These are phyloP conservation scores for Protomyces gravidus DNA, from an alignment of 1,139 yeast species.

Conservation along the genomic window DNA sequence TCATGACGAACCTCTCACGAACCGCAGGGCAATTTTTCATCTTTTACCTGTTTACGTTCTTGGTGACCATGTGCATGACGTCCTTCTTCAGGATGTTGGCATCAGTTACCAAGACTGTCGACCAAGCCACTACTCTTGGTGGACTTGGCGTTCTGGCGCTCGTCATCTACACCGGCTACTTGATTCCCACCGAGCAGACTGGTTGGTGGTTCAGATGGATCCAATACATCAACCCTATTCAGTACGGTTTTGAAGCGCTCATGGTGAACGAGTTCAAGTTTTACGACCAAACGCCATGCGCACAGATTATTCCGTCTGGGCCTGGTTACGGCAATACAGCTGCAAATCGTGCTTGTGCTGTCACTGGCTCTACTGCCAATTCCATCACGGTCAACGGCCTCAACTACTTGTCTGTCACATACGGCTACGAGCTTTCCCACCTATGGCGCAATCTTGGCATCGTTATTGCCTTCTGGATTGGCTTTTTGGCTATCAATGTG, in stretches of 20 bases:
- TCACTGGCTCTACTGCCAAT: constrained; percentile 65
- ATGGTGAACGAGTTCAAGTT: constrained; percentile 58
- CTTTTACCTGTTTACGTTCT: constrained; percentile 50
- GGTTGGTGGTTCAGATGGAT: constrained; percentile 57
- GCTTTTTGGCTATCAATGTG: constrained; percentile 57
- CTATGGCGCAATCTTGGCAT: constrained; percentile 86
- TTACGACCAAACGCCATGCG: constrained; percentile 48
- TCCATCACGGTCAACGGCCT: constrained; percentile 53
- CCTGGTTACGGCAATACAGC: constrained; percentile 40
- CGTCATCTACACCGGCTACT: constrained; percentile 58
- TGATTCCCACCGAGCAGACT: constrained; percentile 46
- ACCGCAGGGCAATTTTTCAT: constrained; percentile 62
- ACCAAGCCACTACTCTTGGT: constrained; percentile 62
- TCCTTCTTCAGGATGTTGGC: constrained; percentile 61
- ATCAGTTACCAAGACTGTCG: constrained; percentile 51
- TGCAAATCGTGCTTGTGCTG: constrained; percentile 52
- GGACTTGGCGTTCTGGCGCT: constrained; percentile 53
- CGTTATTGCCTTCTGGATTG: constrained; percentile 51
- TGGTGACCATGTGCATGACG: constrained; percentile 51
- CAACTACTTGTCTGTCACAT: constrained; percentile 49
- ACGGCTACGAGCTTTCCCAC: constrained; percentile 52
- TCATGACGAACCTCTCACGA: constrained; percentile 55
- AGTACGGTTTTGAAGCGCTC: constrained; percentile 54
- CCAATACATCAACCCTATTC: constrained; percentile 55
- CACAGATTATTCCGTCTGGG: constrained; percentile 49